These are phyloP conservation scores for Aspergillus hancockii DNA, from an alignment of 495 filamentous ascomycete species.

Conservation along the genomic window DNA sequence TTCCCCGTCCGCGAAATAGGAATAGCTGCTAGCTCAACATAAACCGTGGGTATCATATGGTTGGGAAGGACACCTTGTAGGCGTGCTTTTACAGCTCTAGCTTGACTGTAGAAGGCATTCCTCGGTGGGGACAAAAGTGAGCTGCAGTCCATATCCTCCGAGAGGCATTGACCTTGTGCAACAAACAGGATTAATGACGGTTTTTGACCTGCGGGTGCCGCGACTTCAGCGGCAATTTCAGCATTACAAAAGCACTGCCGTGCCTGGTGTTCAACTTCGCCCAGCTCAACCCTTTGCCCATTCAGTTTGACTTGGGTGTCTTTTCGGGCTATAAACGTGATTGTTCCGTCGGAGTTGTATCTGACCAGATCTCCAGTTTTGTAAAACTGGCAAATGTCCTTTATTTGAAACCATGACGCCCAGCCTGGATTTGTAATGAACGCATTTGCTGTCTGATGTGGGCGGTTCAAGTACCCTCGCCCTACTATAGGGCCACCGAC, in stretches of 20 bases:
- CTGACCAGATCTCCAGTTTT: slow-evolving; percentile 56
- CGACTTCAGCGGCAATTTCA: slow-evolving; percentile 7
- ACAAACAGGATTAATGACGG: not conserved
- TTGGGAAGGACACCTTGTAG: slow-evolving; percentile 1
- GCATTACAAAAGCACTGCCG: not conserved
- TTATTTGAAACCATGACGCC: slow-evolving; percentile 4
- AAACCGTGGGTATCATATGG: not conserved
- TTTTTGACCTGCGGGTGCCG: slow-evolving; percentile 1
- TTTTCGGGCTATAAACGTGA: slow-evolving; percentile 50
- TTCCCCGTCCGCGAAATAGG: slow-evolving; percentile 1
- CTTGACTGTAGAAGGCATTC: not conserved
- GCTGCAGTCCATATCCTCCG: not conserved
- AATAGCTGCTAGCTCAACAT: not conserved
- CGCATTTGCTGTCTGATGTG: slow-evolving; percentile 36
- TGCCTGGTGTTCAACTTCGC: slow-evolving; percentile 52
- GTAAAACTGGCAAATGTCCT: slow-evolving; percentile 40
- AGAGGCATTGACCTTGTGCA: not conserved
- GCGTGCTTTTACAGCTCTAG: not conserved
- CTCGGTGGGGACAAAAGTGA: not conserved
- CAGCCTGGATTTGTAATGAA: slow-evolving; percentile 50
- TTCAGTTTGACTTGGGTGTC: slow-evolving; percentile 55
- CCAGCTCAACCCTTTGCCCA: slow-evolving; percentile 55
- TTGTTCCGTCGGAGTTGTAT: slow-evolving; percentile 45
- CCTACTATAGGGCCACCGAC: slow-evolving; percentile 53
- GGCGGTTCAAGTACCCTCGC: slow-evolving; percentile 46